phyloP scores from a whole-genome alignment of 2,329 filamentous ascomycete species.

The Trichophyton rubrum region DNA sequence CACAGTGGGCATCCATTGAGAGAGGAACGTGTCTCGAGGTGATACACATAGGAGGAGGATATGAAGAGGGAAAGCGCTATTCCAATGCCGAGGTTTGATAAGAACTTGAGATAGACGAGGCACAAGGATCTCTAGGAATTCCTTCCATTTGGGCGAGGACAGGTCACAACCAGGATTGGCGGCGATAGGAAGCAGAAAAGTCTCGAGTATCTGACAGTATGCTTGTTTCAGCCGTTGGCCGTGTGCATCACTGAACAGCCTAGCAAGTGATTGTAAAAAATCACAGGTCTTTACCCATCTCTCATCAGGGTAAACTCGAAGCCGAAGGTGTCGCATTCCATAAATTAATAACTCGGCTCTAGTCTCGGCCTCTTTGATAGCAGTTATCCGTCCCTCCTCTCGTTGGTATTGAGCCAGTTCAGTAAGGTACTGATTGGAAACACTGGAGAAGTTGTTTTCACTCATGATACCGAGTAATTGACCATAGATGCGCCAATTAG shows the following conservation, averaged over 20 bases:
- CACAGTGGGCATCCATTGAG: conserved; percentile 76
- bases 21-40: conserved; percentile 65
- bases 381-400: conserved; percentile 45
- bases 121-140: conserved; percentile 67
- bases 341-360: conserved; percentile 77
- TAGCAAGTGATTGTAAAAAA: conserved; percentile 69
- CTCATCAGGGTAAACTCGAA: conserved; percentile 60
- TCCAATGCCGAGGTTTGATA: conserved; percentile 85
- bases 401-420: conserved; percentile 70
- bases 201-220: conserved; percentile 84
- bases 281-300: conserved; percentile 80
- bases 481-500: conserved; percentile 92
- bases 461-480: conserved; percentile 95
- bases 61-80: conserved; percentile 74
- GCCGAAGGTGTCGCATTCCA: conserved; percentile 78
- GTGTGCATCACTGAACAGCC: conserved; percentile 71
- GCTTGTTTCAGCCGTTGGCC: conserved; percentile 84
- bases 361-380: conserved; percentile 53
- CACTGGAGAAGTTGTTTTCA: conserved; percentile 73
- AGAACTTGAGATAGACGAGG: conserved; percentile 73
- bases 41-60: conserved; percentile 81
- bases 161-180: conserved; percentile 68
- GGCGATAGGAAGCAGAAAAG: conserved; percentile 74
- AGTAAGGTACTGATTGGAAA: conserved; percentile 66
- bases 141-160: conserved; percentile 69